These are phyloP conservation scores for Friedmanniomyces simplex DNA, from an alignment of 495 filamentous ascomycete genomes.

Conservation along the genomic window DNA sequence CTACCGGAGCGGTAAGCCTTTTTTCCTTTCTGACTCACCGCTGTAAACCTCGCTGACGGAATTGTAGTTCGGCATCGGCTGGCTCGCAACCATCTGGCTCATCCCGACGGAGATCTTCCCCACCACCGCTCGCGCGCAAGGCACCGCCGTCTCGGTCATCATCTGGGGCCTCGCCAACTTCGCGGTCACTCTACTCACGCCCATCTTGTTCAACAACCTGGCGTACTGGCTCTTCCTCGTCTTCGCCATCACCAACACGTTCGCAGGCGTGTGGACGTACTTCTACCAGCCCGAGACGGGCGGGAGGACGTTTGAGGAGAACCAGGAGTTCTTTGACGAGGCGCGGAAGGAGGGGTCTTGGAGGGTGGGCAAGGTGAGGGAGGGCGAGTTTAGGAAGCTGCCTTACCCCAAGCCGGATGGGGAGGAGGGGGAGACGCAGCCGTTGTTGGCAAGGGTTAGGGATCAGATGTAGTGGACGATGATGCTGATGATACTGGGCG, in stretches of 20 bases:
- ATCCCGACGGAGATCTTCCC: slow-evolving; percentile 52
- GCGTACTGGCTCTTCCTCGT: slow-evolving; percentile 46
- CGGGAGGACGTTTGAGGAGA: slow-evolving; percentile 45
- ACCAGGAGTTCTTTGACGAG: slow-evolving; percentile 44
- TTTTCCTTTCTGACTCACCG: too few species aligned
- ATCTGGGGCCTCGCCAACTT: slow-evolving; percentile 51
- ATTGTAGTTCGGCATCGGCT: slow-evolving; percentile 42
- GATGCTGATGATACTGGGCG: too few species aligned
- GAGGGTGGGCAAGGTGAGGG: slow-evolving; percentile 38
- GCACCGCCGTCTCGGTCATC: slow-evolving; percentile 42
- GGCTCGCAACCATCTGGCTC: slow-evolving; percentile 46
- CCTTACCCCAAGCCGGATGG: slow-evolving; percentile 34
- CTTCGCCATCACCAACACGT: slow-evolving; percentile 41
- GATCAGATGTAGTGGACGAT: slow-evolving; percentile 27
- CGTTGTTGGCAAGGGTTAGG: slow-evolving; percentile 31
- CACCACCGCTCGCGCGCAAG: slow-evolving; percentile 43
- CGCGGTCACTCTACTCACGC: slow-evolving; percentile 43
- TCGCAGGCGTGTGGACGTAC: slow-evolving; percentile 45
- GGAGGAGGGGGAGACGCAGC: slow-evolving; percentile 32
- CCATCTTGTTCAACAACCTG: slow-evolving; percentile 47
- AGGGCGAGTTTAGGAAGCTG: slow-evolving; percentile 38
- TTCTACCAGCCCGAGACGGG: slow-evolving; percentile 43
- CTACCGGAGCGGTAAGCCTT: slow-evolving; percentile 34
- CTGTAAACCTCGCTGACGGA: too few species aligned
- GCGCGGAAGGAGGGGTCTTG: slow-evolving; percentile 38